Evolutionary conservation across 305 asterid species (phyloP).

Genomic region (Fraxinus dipetala): DNA sequence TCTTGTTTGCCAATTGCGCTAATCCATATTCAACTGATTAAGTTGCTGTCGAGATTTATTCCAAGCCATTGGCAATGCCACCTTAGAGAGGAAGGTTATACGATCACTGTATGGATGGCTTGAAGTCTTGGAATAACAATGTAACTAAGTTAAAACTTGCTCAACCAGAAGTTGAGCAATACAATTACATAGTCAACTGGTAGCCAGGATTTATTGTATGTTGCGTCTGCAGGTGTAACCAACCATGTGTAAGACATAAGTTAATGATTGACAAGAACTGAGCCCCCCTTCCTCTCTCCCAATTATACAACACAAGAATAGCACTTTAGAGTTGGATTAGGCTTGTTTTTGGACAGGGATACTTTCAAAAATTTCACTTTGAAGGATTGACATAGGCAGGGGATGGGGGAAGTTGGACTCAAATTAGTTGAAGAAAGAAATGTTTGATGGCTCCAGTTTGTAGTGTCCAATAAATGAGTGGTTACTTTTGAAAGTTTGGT

Average conservation of each 20-base stretch:
- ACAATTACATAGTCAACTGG: neutral
- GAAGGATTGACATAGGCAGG: neutral
- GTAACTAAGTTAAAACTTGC: neutral
- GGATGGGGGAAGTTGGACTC: neutral
- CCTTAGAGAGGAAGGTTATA: neutral
- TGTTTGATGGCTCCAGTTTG: neutral
- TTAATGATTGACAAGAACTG: neutral
- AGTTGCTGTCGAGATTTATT: neutral
- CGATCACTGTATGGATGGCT: neutral
- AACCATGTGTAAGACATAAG: neutral
- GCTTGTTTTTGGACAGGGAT: neutral
- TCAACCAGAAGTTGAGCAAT: neutral
- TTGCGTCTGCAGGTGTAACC: neutral
- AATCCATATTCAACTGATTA: neutral
- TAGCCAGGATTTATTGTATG: neutral
- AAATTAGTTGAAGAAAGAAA: neutral
- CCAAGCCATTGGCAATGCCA: neutral
- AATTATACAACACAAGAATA: neutral
- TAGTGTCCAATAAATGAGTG: neutral
- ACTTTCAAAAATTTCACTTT: neutral
- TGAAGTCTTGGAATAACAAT: neutral
- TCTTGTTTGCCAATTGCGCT: neutral
- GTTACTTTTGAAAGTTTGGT: neutral
- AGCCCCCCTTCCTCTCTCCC: neutral
- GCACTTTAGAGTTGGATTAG: neutral